Percentiles rank a stretch among this genome's conserved stretches.
Conservation (phyloP, 2,329 filamentous ascomycete species). For the Calonectria naviculata region DNA sequence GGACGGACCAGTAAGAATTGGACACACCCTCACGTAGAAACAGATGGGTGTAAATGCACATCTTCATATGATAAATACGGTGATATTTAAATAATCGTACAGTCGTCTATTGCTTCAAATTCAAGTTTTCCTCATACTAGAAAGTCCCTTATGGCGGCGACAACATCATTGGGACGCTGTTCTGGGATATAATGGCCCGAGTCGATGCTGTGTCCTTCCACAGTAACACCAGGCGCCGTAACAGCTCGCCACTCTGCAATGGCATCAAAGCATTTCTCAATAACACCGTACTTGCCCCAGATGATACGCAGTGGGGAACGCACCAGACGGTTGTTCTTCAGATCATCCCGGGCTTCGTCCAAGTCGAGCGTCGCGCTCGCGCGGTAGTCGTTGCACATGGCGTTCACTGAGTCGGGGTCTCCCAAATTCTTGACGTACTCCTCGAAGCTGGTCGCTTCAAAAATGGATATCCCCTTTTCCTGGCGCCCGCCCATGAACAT, state of each 20-base stretch:
- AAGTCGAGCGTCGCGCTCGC: slow-evolving; percentile 64
- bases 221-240: slow-evolving; percentile 44
- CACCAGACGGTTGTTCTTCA: slow-evolving; percentile 55
- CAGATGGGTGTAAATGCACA: neutral
- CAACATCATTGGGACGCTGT: slow-evolving; percentile 59
- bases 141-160: slow-evolving; percentile 53
- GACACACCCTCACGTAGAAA: neutral
- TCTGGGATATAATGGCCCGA: slow-evolving; percentile 64
- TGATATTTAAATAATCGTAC: neutral
- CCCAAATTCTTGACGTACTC: slow-evolving; percentile 55
- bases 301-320: slow-evolving; percentile 59
- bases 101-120: neutral
- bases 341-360: slow-evolving; percentile 59
- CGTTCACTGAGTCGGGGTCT: slow-evolving; percentile 55
- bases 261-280: slow-evolving; percentile 62
- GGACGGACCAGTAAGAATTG: neutral
- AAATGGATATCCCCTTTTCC: slow-evolving; percentile 48
- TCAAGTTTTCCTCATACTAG: slow-evolving; percentile 26
- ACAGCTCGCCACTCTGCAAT: slow-evolving; percentile 63
- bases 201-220: slow-evolving; percentile 55
- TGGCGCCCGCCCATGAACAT: slow-evolving; percentile 54
- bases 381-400: slow-evolving; percentile 67
- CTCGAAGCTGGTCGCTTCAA: slow-evolving; percentile 47
- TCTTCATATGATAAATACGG: neutral
- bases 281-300: slow-evolving; percentile 60